These are phyloP conservation scores for Brettanomyces custersianus DNA, from an alignment of 805 yeast species.

Conservation along the genomic window DNA sequence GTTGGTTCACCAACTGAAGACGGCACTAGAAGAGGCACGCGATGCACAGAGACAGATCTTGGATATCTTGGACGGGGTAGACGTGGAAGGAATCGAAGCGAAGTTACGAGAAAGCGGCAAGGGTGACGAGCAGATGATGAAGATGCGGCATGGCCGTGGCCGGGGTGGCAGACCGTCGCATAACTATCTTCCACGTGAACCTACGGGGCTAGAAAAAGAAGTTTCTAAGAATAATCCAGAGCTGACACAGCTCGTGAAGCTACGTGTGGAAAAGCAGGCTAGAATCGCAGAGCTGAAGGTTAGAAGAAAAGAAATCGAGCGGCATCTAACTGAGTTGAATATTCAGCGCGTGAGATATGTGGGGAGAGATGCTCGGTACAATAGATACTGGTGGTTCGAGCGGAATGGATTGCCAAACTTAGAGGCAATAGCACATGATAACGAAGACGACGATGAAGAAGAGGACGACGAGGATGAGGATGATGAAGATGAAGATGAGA, in stretches of 20 bases:
- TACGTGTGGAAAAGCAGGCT: conserved; percentile 32
- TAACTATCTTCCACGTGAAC: conserved; percentile 19
- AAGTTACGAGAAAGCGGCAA: conserved; percentile 10
- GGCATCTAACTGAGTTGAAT: conserved; percentile 57
- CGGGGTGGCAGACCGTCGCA: conserved; percentile 21
- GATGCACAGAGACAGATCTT: conserved; percentile 32
- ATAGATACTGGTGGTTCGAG: conserved; percentile 95
- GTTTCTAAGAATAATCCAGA: conserved; percentile 33
- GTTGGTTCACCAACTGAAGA: conserved; percentile 49
- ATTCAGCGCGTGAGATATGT: conserved; percentile 66
- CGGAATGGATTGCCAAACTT: conserved; percentile 63
- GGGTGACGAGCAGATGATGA: conserved; percentile 15
- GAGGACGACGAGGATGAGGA: conserved; percentile 28
- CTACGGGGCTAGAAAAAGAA: conserved; percentile 27
- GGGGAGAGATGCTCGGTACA: conserved; percentile 78
- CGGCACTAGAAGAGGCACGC: conserved; percentile 41
- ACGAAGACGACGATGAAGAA: conserved; percentile 22
- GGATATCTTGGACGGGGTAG: conserved; percentile 22
- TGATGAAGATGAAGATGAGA: conserved; percentile 25
- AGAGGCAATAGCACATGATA: conserved; percentile 11
- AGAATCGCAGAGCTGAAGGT: conserved; percentile 38
- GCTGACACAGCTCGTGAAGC: conserved; percentile 34
- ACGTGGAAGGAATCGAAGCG: conserved; percentile 14
- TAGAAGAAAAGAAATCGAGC: conserved; percentile 48
- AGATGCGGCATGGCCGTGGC: conserved; percentile 9